Evolutionary conservation across 495 filamentous ascomycete species (phyloP).

Genomic region (Recurvomyces mirabilis): DNA sequence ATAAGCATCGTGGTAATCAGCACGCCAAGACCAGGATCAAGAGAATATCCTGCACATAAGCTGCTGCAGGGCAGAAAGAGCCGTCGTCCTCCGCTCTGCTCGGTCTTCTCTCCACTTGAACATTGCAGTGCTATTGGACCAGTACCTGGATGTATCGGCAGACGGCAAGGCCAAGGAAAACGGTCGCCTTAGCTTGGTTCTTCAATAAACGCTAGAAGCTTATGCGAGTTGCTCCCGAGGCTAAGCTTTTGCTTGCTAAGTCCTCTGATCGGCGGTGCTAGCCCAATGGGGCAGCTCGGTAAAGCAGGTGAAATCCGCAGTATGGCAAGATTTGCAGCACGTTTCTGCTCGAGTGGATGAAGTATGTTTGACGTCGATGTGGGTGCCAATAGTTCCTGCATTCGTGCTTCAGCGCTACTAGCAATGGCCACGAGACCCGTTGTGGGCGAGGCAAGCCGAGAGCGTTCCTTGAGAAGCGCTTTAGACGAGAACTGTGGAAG

Average conservation of each 20-base stretch:
- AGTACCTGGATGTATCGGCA: neutral
- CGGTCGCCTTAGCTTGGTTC: too few species aligned
- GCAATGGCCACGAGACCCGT: too few species aligned
- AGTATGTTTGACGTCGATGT: neutral
- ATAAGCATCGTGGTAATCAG: neutral
- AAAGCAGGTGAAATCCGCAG: neutral
- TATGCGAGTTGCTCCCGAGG: neutral
- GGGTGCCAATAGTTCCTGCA: too few species aligned
- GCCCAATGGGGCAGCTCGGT: neutral
- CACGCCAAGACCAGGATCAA: neutral
- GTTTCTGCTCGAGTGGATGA: neutral
- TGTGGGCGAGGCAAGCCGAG: too few species aligned
- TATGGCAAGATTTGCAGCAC: neutral
- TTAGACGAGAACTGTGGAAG: too few species aligned
- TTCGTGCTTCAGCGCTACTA: too few species aligned
- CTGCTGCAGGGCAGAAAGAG: neutral
- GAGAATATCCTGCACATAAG: neutral
- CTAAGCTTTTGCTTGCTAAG: neutral
- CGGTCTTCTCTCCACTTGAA: neutral
- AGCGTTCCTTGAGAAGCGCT: too few species aligned
- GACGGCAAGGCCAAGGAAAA: neutral
- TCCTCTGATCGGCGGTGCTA: constrained; percentile 1
- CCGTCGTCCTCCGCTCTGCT: neutral
- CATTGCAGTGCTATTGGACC: neutral
- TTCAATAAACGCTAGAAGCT: neutral